Evolutionary conservation across 441 rosid species (phyloP), one percentile per base, ranked within the genome.

Genomic region (Melastoma candidum): DNA sequence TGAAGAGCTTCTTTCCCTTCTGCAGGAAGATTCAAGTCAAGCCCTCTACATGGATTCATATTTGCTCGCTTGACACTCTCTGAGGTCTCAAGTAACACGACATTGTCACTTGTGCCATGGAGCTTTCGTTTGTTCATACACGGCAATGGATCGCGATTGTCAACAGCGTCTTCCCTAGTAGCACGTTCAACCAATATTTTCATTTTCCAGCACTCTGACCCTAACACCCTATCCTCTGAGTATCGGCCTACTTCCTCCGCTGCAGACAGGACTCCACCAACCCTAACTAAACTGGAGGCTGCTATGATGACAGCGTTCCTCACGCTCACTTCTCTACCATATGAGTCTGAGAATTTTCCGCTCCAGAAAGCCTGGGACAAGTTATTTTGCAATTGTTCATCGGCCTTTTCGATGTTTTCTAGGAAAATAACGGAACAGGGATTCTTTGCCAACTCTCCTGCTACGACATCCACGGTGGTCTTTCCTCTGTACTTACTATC

Each of bases 11-110:
- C 86, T 4, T 55, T 66, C 45, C 71, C 84, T 53, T 77, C 84
- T 46, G 79, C 73, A 0, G 96, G 87, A 60, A 90, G 84, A 68
- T 90, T 90, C 61, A 90, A 70, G 63, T 90, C 95, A 10, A 87
- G 74, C 62, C 51, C 59, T 17, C 80, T 68, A 65, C 80, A 73
- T n/a, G 56, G 67, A 14, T 57, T 52, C 60, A 76, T 73, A 50
- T 56, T 49, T 1, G 71, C 72, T 53, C 63, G 73, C 41, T 52
- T 68, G 32, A 44, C 57, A 54, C 55, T 63, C 55, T 75, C 85
- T 5, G 51, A 39, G 17, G 46, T 47, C 61, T 71, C 73, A 7
- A 46, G 43, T 52, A 56, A 61, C 59, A 65, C 80, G 9, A 45
- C 57, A 49, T 43, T 56, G 26, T 61, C 69, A 49, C 63, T 68